Evolutionary conservation across 2,329 filamentous ascomycete species (phyloP).

Genomic region (Sarocladium oryzae): DNA sequence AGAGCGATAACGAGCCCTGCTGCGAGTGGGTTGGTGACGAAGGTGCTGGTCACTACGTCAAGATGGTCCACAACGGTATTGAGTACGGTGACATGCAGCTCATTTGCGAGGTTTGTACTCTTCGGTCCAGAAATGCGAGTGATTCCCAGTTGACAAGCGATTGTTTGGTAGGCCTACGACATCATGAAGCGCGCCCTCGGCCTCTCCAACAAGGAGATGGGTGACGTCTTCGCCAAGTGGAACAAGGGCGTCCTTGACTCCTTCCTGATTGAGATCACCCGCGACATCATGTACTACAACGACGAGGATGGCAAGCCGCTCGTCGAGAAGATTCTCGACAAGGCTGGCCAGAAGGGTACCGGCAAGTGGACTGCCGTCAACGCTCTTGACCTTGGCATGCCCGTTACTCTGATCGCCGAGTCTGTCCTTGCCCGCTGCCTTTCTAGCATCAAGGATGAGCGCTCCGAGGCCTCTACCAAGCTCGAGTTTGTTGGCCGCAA

Average conservation of each 20-base stretch:
- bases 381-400: constrained; percentile 95
- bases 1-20: constrained; percentile 95
- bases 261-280: constrained; percentile 98
- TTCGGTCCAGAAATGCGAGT: no score
- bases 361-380: constrained; percentile 99
- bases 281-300: constrained; percentile 97
- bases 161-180: constrained; percentile 96
- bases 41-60: constrained; percentile 99
- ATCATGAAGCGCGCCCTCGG: constrained; percentile 98
- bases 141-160: no score
- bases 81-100: constrained; percentile 99
- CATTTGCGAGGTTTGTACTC: constrained; percentile 78
- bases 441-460: constrained; percentile 91
- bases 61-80: constrained; percentile 99
- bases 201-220: constrained; percentile 86
- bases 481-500: constrained; percentile 71
- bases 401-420: constrained; percentile 96
- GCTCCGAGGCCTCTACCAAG: constrained; percentile 70
- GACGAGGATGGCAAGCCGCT: constrained; percentile 87
- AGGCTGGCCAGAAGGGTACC: constrained; percentile 98
- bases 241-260: constrained; percentile 98
- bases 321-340: constrained; percentile 98
- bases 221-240: constrained; percentile 90
- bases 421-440: constrained; percentile 92
- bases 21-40: constrained; percentile 99